Percentiles rank a stretch among this genome's conserved stretches.
phyloP scores from a whole-genome alignment of 768 basidiomycete species.

The Dentipellis fragilis region DNA sequence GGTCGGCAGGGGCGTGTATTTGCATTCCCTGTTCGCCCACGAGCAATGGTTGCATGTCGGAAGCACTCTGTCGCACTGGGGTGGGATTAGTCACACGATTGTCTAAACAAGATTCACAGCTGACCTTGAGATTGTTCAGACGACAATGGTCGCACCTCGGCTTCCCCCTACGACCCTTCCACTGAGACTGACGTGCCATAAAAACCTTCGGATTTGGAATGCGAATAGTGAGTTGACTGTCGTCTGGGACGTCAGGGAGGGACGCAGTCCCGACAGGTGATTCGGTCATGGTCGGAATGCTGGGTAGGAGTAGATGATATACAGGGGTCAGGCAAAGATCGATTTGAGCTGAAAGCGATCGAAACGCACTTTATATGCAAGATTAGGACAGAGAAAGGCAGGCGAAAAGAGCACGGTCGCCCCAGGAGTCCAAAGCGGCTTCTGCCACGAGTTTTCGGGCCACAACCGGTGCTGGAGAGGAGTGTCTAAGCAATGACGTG shows the following conservation, averaged over 20 bases:
- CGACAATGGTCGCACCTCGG: slow-evolving; percentile 70
- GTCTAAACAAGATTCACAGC: slow-evolving; percentile 16
- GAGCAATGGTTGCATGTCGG: slow-evolving; percentile 67
- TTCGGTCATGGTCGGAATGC: slow-evolving; percentile 7
- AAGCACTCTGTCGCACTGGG: slow-evolving; percentile 59
- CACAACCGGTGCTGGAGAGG: neutral
- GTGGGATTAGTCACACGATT: slow-evolving; percentile 6
- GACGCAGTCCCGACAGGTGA: slow-evolving; percentile 22
- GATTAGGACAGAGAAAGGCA: neutral
- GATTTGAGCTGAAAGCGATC: no score
- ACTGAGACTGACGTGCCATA: slow-evolving; percentile 60
- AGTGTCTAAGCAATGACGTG: neutral
- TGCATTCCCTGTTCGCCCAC: slow-evolving; percentile 54
- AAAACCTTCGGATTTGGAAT: slow-evolving; percentile 61
- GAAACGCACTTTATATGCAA: neutral
- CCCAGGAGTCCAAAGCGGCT: neutral
- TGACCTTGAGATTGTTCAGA: slow-evolving; percentile 59
- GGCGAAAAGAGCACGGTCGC: neutral
- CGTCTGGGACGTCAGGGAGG: slow-evolving; percentile 22
- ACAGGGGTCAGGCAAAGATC: no score
- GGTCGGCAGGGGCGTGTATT: slow-evolving; percentile 64
- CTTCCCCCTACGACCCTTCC: slow-evolving; percentile 68
- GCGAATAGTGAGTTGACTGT: slow-evolving; percentile 42
- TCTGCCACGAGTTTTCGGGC: neutral
- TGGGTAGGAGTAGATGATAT: neutral